Evolutionary conservation across 805 yeast genomes (phyloP).

Genomic region (Ogataea neopini): DNA sequence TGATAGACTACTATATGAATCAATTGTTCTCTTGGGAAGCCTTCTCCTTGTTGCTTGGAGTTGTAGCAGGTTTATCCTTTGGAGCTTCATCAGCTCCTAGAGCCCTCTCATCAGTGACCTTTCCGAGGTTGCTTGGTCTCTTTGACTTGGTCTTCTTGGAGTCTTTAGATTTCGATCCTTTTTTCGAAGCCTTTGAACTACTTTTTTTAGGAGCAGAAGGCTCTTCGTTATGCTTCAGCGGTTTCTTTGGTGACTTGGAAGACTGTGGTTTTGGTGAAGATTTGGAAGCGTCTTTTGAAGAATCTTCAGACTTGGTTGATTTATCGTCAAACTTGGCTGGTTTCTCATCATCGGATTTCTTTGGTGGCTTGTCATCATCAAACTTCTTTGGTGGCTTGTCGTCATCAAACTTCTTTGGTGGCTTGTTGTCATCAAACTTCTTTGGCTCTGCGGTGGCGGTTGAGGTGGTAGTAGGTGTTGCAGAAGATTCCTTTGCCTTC

Average conservation of each 20-base stretch:
- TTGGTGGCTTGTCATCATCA: no score
- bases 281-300: background rate
- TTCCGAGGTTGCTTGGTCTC: constrained; percentile 15
- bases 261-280: background rate
- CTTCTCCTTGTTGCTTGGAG: background rate
- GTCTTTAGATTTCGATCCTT: background rate
- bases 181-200: no score
- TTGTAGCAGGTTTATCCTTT: background rate
- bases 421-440: background rate
- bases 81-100: constrained; percentile 16
- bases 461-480: background rate
- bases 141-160: constrained; percentile 10
- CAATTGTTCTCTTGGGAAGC: background rate
- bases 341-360: no score
- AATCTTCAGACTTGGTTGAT: background rate
- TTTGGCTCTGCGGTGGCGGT: background rate
- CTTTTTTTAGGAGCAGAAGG: background rate
- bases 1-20: constrained; percentile 1
- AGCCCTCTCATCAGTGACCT: constrained; percentile 14
- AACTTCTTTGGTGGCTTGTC: no score
- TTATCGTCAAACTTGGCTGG: no score
- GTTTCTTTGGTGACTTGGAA: background rate
- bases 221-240: background rate
- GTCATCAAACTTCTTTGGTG: background rate
- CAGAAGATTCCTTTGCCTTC: constrained; percentile 6